These are phyloP conservation scores for Delitschia confertaspora DNA, from an alignment of 495 filamentous ascomycete species.

Conservation along the genomic window DNA sequence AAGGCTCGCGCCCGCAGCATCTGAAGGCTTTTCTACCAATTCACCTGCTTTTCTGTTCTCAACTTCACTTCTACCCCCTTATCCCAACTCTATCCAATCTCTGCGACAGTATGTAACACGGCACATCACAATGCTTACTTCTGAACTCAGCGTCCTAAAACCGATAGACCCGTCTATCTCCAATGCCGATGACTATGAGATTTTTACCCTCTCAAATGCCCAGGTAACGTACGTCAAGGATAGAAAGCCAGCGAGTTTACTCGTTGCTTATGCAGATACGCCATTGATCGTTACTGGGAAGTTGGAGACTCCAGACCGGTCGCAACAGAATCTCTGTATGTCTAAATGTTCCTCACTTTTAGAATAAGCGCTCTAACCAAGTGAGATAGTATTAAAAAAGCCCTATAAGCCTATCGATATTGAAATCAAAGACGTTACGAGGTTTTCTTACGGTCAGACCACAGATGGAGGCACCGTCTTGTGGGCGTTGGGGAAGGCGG, in stretches of 20 bases:
- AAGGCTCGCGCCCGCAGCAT: no score
- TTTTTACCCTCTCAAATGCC: constrained; percentile 47
- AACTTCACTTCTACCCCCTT: no score
- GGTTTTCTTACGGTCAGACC: constrained; percentile 63
- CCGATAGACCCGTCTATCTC: constrained; percentile 44
- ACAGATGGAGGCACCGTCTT: constrained; percentile 51
- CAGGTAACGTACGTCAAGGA: constrained; percentile 41
- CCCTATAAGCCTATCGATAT: constrained; percentile 39
- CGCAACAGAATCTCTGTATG: constrained; percentile 29
- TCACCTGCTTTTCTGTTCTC: no score
- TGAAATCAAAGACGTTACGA: constrained; percentile 52
- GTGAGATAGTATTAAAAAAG: constrained; percentile 10
- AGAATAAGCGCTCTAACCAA: constrained; percentile 10
- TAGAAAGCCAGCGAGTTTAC: constrained; percentile 45
- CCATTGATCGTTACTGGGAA: constrained; percentile 49
- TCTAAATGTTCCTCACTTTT: constrained; percentile 34
- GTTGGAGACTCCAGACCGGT: constrained; percentile 40
- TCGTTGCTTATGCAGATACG: constrained; percentile 44
- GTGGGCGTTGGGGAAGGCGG: constrained; percentile 70
- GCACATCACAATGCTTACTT: constrained; percentile 26
- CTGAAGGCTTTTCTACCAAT: no score
- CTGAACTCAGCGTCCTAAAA: constrained; percentile 49
- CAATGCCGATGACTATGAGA: constrained; percentile 46
- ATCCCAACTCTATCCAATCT: no score
- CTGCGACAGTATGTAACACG: no score